A percentile compares a stretch with the other conserved stretches of the same genome.
Conservation (phyloP, 2,329 filamentous ascomycete species). For the Cladorrhinum sp. region DNA sequence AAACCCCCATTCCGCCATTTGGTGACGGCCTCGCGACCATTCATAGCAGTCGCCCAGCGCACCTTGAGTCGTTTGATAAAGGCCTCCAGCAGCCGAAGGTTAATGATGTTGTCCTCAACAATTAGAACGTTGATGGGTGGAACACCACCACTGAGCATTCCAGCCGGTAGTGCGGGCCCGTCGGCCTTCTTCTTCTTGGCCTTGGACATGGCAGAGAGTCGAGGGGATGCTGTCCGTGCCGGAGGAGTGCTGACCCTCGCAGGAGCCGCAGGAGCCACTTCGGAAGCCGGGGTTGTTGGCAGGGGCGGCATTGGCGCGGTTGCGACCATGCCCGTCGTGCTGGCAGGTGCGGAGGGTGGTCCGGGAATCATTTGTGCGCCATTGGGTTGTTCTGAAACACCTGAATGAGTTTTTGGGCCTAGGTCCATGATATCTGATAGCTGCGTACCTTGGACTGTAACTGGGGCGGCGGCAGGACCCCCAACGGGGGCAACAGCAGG, state of each 20-base stretch:
- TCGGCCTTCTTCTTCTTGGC: constrained; percentile 49
- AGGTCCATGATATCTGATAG: constrained; percentile 38
- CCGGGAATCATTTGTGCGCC: constrained; percentile 21
- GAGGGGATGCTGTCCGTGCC: constrained; percentile 48
- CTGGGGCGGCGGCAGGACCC: not conserved
- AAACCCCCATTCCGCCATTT: constrained; percentile 94
- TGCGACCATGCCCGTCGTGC: constrained; percentile 9
- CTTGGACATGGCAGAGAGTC: constrained; percentile 30
- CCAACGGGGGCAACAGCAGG: not conserved
- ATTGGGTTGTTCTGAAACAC: constrained; percentile 49
- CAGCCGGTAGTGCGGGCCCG: constrained; percentile 53
- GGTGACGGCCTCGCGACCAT: constrained; percentile 85
- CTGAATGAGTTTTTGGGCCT: constrained; percentile 57
- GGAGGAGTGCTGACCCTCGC: constrained; percentile 56
- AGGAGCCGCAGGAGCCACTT: constrained; percentile 35
- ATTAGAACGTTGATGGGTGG: constrained; percentile 97
- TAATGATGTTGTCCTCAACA: constrained; percentile 98
- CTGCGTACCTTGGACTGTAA: constrained; percentile 35
- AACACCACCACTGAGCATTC: constrained; percentile 74
- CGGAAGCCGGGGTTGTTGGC: constrained; percentile 53
- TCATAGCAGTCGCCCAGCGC: constrained; percentile 95
- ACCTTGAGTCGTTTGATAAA: constrained; percentile 97
- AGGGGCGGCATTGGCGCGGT: constrained; percentile 49
- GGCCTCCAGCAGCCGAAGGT: constrained; percentile 85
- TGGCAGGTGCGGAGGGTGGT: not conserved